phyloP scores from a whole-genome alignment of 805 yeast genomes.

The Danielia oregonensis region DNA sequence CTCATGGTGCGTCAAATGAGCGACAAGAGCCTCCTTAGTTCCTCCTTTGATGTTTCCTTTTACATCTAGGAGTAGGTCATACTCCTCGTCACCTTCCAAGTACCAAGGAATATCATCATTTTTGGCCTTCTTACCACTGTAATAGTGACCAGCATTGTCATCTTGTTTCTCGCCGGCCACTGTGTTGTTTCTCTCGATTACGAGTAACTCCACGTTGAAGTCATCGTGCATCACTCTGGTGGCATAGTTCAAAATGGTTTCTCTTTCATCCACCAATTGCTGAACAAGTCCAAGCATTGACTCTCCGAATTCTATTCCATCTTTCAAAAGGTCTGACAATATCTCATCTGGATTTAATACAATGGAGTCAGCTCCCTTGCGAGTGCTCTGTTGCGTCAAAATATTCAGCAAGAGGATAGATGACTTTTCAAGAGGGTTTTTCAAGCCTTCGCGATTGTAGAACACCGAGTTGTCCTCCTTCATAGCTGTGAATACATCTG shows the following conservation, averaged over 20 bases:
- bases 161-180: constrained; percentile 34
- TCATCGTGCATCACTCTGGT: constrained; percentile 77
- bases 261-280: constrained; percentile 67
- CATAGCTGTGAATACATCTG: constrained; percentile 66
- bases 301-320: constrained; percentile 32
- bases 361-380: constrained; percentile 28
- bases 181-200: constrained; percentile 45
- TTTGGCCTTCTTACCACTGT: constrained; percentile 30
- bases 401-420: constrained; percentile 45
- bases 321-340: constrained; percentile 35
- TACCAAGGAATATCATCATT: constrained; percentile 62
- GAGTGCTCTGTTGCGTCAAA: constrained; percentile 45
- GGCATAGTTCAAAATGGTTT: constrained; percentile 64
- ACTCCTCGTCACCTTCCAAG: constrained; percentile 63
- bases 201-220: constrained; percentile 55
- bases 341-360: constrained; percentile 37
- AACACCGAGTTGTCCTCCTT: constrained; percentile 49
- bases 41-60: constrained; percentile 82
- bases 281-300: constrained; percentile 41
- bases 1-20: constrained; percentile 76
- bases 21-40: constrained; percentile 68
- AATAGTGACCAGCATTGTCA: constrained; percentile 29
- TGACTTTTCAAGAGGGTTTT: constrained; percentile 45
- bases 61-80: constrained; percentile 52
- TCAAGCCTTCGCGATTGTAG: constrained; percentile 35